These are phyloP conservation scores for Tolypocladium cylindrosporum DNA, from an alignment of 2,329 filamentous ascomycete species.

Conservation along the genomic window DNA sequence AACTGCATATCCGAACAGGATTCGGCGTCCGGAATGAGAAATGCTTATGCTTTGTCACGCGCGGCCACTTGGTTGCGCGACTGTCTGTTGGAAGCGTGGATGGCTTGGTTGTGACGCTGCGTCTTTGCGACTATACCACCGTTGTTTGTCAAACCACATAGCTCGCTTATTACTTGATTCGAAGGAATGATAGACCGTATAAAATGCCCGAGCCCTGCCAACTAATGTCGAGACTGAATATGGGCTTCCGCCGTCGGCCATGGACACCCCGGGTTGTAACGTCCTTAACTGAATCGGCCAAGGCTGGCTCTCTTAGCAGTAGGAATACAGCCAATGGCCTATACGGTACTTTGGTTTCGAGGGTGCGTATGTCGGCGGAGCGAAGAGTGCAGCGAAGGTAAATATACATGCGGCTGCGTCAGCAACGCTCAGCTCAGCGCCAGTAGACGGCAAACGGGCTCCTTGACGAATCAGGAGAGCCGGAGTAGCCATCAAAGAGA, in stretches of 20 bases:
- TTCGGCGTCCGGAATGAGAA: constrained; percentile 20
- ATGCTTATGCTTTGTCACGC: constrained; percentile 11
- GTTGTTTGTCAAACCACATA: constrained; percentile 1
- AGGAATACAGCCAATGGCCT: too few relatives aligned
- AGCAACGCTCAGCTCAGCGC: not conserved
- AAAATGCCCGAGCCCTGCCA: not conserved
- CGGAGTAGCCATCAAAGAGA: not conserved
- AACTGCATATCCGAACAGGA: constrained; percentile 14
- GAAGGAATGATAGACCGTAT: not conserved
- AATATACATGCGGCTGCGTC: not conserved
- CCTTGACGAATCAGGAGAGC: not conserved
- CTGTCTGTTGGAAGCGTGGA: not conserved
- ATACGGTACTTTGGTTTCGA: too few relatives aligned
- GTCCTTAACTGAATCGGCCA: not conserved
- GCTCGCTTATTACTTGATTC: not conserved
- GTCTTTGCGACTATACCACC: not conserved
- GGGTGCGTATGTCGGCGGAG: not conserved
- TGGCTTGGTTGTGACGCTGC: constrained; percentile 1
- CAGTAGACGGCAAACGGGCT: not conserved
- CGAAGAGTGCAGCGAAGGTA: not conserved
- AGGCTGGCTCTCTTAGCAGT: not conserved
- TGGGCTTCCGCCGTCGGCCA: not conserved
- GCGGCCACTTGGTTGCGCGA: constrained; percentile 1
- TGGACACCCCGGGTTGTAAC: not conserved
- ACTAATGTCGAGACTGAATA: too few relatives aligned